Conservation (phyloP, 2,329 filamentous ascomycete species). For the Neofusicoccum ribis region DNA sequence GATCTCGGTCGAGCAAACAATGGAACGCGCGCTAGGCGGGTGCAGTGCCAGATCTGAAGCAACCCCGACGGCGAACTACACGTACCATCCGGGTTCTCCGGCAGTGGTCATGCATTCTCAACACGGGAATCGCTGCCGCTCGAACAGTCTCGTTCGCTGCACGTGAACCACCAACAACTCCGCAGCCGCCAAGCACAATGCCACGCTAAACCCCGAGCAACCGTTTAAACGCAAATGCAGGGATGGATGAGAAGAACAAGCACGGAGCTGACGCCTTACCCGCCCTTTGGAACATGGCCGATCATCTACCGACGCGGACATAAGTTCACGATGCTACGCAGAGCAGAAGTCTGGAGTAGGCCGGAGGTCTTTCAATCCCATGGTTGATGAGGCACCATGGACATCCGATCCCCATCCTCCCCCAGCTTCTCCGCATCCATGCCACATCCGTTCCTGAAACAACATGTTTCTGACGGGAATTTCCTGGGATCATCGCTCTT, state of each 20-base stretch:
- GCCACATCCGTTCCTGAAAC: background rate
- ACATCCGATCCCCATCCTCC: background rate
- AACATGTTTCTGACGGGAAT: background rate
- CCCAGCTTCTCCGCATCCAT: background rate
- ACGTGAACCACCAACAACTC: background rate
- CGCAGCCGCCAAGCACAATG: background rate
- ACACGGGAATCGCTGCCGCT: slow-evolving; percentile 1
- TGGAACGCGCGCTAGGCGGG: background rate
- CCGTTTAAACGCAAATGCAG: background rate
- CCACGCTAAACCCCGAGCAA: background rate
- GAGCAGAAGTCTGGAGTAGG: background rate
- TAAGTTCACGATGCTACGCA: background rate
- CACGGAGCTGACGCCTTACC: background rate
- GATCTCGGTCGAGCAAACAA: background rate
- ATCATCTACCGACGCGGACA: background rate
- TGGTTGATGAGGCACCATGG: background rate
- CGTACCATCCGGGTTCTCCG: background rate
- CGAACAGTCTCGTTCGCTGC: background rate
- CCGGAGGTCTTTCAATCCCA: background rate
- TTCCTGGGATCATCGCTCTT: background rate
- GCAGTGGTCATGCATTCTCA: background rate
- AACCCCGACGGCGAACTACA: background rate
- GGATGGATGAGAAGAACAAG: background rate
- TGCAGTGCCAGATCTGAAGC: background rate
- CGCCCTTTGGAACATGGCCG: background rate